Evolutionary conservation across 2,329 filamentous ascomycete species (phyloP).

Genomic region (Colletotrichum sp.): DNA sequence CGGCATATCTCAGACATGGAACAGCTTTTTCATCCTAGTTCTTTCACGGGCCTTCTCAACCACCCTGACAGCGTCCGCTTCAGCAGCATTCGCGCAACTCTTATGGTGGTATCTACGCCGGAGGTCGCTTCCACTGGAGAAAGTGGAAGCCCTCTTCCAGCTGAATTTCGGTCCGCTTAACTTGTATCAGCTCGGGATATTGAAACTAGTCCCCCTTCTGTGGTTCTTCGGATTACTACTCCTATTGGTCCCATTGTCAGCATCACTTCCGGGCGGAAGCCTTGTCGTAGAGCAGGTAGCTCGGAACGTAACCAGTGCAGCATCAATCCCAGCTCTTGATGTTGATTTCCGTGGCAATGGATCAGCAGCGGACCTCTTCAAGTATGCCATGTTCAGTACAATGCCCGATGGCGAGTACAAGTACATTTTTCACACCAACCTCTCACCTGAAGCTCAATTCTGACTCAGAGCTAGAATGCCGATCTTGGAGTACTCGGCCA

Average conservation of each 20-base stretch:
- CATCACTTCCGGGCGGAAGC: background rate
- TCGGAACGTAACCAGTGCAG: background rate
- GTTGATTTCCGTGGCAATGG: background rate
- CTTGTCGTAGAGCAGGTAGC: background rate
- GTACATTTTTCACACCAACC: background rate
- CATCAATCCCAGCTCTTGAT: background rate
- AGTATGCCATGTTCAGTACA: background rate
- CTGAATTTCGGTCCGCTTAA: background rate
- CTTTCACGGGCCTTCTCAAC: background rate
- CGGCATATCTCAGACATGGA: background rate
- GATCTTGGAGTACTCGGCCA: background rate
- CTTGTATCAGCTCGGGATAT: background rate
- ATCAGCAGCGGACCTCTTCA: background rate
- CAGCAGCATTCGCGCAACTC: background rate
- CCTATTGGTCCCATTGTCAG: background rate
- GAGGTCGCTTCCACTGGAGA: background rate
- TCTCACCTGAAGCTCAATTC: background rate
- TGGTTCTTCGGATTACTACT: background rate
- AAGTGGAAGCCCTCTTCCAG: background rate
- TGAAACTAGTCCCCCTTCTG: background rate
- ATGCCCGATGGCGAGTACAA: background rate
- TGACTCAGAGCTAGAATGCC: background rate
- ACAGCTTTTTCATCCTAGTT: background rate
- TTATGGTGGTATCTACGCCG: background rate
- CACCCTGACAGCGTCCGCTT: background rate